phyloP scores from a whole-genome alignment of 495 filamentous ascomycete genomes.

The Hypoxylon lienhwacheense region DNA sequence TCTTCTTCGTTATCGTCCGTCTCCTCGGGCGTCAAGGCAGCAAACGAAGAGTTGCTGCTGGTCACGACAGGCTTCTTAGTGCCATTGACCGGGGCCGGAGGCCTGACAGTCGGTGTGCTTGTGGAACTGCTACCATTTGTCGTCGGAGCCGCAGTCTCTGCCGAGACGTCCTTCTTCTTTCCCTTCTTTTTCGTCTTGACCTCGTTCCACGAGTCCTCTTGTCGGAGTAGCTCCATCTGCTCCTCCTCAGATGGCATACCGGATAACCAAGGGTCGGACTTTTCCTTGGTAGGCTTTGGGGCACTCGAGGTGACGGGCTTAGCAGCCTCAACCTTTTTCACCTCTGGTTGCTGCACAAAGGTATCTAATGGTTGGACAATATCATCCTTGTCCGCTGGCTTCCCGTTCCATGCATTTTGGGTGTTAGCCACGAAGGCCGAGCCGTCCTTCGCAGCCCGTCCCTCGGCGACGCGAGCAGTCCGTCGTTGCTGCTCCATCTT shows the following conservation, averaged over 20 bases:
- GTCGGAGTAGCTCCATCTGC: slow-evolving; percentile 70
- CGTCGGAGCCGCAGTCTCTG: slow-evolving; percentile 30
- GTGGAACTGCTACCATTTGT: slow-evolving; percentile 31
- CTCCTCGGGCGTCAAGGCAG: slow-evolving; percentile 48
- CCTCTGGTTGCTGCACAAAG: slow-evolving; percentile 56
- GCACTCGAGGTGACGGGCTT: slow-evolving; percentile 31
- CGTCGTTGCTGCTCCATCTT: slow-evolving; percentile 79
- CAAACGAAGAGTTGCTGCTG: slow-evolving; percentile 49
- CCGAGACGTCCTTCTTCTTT: slow-evolving; percentile 46
- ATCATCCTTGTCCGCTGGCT: slow-evolving; percentile 54
- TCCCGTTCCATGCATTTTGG: slow-evolving; percentile 58
- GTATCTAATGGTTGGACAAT: slow-evolving; percentile 71
- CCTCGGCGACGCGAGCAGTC: slow-evolving; percentile 75
- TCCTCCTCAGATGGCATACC: slow-evolving; percentile 80
- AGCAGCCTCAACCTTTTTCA: slow-evolving; percentile 30
- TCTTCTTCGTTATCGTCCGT: slow-evolving; percentile 47
- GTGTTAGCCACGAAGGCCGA: slow-evolving; percentile 56
- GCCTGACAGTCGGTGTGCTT: slow-evolving; percentile 34
- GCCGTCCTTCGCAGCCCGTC: slow-evolving; percentile 73
- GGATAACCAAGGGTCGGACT: slow-evolving; percentile 53
- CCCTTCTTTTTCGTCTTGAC: slow-evolving; percentile 67
- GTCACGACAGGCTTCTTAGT: slow-evolving; percentile 34
- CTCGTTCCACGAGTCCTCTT: slow-evolving; percentile 72
- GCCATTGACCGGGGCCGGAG: slow-evolving; percentile 41
- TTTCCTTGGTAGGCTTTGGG: slow-evolving; percentile 32